Conservation (phyloP, 306 rosid species). For the Leucaena leucocephala region DNA sequence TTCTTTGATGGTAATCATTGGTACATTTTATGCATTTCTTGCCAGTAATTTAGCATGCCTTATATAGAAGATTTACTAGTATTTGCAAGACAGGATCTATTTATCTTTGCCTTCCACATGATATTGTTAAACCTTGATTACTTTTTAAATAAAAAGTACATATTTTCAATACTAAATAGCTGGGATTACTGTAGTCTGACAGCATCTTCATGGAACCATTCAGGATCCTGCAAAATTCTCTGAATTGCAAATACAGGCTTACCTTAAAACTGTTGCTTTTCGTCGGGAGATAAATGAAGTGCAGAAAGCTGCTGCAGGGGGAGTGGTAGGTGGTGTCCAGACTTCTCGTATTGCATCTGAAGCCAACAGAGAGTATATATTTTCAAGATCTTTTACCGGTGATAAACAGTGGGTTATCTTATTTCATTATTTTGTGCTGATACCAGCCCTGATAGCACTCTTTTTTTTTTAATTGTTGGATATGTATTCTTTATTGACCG, state of each 20-base stretch:
- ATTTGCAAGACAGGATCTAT: conserved; percentile 17
- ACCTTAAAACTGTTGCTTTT: conserved; percentile 96
- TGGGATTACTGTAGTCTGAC: conserved; percentile 8
- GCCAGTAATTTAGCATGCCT: conserved; percentile 18
- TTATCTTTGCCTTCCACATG: background rate
- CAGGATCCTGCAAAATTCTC: conserved; percentile 93
- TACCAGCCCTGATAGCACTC: conserved; percentile 7
- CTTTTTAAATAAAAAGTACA: conserved; percentile 8
- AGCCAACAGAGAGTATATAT: conserved; percentile 87
- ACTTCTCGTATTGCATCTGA: conserved; percentile 94
- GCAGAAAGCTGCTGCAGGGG: conserved; percentile 85
- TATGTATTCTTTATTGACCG: conserved; percentile 18
- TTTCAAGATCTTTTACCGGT: conserved; percentile 90
- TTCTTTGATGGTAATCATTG: background rate
- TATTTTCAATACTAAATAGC: conserved; percentile 22
- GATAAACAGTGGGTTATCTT: conserved; percentile 74
- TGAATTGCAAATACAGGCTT: conserved; percentile 93
- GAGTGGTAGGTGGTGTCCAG: conserved; percentile 83
- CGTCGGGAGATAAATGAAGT: conserved; percentile 92
- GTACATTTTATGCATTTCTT: conserved; percentile 20
- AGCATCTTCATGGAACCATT: conserved; percentile 43
- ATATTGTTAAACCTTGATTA: background rate
- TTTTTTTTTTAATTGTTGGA: conserved; percentile 12
- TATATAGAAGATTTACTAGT: background rate
- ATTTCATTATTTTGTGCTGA: conserved; percentile 28